These are phyloP conservation scores for Penicillium sp. DNA, from an alignment of 2,329 filamentous ascomycete genomes.

Conservation along the genomic window DNA sequence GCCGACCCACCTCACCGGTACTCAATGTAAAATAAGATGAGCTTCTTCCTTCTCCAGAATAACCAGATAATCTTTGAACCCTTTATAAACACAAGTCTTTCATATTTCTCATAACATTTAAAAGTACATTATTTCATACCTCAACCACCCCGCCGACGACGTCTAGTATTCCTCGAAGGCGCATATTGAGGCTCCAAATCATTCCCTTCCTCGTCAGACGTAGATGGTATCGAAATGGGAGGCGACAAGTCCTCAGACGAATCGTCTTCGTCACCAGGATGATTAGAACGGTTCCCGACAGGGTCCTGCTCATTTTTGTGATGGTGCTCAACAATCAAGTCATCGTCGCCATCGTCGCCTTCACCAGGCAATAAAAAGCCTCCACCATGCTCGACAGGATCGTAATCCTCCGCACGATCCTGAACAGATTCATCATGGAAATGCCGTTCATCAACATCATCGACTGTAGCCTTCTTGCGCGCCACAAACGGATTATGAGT, in stretches of 20 bases:
- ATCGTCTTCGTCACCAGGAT: not conserved
- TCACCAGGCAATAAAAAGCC: constrained; percentile 26
- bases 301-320: constrained; percentile 4
- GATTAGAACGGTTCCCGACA: not conserved
- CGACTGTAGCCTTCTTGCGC: constrained; percentile 7
- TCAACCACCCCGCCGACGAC: constrained; percentile 6
- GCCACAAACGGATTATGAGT: constrained; percentile 38
- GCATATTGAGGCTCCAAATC: constrained; percentile 18
- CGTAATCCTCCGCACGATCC: constrained; percentile 22
- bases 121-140: not conserved
- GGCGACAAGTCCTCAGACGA: constrained; percentile 2
- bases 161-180: constrained; percentile 25
- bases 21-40: too few species aligned
- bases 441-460: constrained; percentile 14
- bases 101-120: not conserved
- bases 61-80: too few species aligned
- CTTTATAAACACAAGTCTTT: not conserved
- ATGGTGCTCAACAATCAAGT: constrained; percentile 32
- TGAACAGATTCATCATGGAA: constrained; percentile 8
- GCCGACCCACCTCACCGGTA: too few species aligned
- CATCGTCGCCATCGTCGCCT: constrained; percentile 23
- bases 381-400: constrained; percentile 26
- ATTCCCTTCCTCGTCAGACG: constrained; percentile 7
- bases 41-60: too few species aligned
- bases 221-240: constrained; percentile 14